Percentiles rank a stretch among this genome's conserved stretches.
phyloP scores from a whole-genome alignment of 441 rosid genomes.

The Gossypium gossypioides region DNA sequence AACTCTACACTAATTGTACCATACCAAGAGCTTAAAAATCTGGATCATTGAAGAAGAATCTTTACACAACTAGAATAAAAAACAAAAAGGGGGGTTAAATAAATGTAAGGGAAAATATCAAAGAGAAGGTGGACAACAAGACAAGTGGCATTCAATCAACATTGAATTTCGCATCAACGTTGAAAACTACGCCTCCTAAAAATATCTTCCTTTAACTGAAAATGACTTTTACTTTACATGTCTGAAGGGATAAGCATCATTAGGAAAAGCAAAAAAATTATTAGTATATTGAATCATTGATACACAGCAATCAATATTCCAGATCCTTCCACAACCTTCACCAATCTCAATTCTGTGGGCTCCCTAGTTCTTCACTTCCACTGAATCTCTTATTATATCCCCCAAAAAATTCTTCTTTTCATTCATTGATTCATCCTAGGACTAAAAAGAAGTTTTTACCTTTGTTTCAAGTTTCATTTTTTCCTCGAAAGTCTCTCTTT shows the following conservation, averaged over 20 bases:
- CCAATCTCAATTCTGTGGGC: constrained; percentile 14
- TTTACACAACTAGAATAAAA: neutral
- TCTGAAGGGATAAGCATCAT: constrained; percentile 13
- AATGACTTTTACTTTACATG: neutral
- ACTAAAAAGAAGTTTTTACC: neutral
- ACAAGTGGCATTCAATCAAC: neutral
- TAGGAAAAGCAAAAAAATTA: neutral
- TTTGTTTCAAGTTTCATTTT: neutral
- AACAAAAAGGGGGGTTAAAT: neutral
- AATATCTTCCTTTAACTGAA: constrained; percentile 4
- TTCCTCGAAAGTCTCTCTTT: neutral
- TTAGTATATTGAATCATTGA: neutral
- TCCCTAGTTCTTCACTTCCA: neutral
- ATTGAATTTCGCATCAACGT: neutral
- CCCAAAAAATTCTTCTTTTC: neutral
- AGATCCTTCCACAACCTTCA: constrained; percentile 51
- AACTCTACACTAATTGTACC: neutral
- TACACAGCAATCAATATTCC: constrained; percentile 19
- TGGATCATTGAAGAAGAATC: neutral
- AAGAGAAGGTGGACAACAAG: neutral
- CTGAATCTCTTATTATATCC: neutral
- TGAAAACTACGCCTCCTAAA: neutral
- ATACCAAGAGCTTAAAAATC: neutral
- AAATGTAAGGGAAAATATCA: neutral
- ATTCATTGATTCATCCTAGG: neutral